Evolutionary conservation across 305 asterid genomes (phyloP), one percentile per base, ranked within the genome.

Genomic region (Solanum chacoense): DNA sequence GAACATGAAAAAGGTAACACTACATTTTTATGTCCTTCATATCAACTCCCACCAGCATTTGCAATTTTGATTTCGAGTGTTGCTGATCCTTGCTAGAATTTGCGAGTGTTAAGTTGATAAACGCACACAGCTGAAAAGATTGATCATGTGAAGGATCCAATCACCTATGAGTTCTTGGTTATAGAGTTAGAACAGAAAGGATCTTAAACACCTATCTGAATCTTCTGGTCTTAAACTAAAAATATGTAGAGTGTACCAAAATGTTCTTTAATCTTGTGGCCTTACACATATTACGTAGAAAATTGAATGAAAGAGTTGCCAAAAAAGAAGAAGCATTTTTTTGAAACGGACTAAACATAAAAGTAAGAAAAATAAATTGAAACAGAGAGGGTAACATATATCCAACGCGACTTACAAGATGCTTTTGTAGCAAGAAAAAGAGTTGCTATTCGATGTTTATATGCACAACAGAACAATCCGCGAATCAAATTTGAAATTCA

Each of bases 1-100:
- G 50, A 93, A 88, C 95, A 96, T 96, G 99, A 93, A 91, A 71
- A 89, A 93, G 98, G 99, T 98, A 92, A 74, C 72, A 18, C 8
- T 10, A 18, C 6, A n/a, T n/a, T n/a, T 6, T 42, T 42, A 42
- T 50, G 40, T 20, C 42, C 26, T 13, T 80, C 72, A 20, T 55
- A 55, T 55, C 69, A 45, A 81, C 32, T 81, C 34, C 29, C 11
- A 45, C 86, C 18, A 81, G 20, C 86, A 81, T 18, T 28, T 45
- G 40, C 3, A 9, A 26, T 42, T 29, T 45, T 18, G 11, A 42
- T 42, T 42, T 0, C 7, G 69, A 40, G 85, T 28, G 14, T 40
- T 24, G 13, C 24, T 18, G 29, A 81, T 81, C 38, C 37, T 28
- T 42, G 38, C 29, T 45, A 1, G 3, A 28, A 40, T 79, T 80